phyloP scores from a whole-genome alignment of 768 basidiomycete species.

The Lactarius trivialis region DNA sequence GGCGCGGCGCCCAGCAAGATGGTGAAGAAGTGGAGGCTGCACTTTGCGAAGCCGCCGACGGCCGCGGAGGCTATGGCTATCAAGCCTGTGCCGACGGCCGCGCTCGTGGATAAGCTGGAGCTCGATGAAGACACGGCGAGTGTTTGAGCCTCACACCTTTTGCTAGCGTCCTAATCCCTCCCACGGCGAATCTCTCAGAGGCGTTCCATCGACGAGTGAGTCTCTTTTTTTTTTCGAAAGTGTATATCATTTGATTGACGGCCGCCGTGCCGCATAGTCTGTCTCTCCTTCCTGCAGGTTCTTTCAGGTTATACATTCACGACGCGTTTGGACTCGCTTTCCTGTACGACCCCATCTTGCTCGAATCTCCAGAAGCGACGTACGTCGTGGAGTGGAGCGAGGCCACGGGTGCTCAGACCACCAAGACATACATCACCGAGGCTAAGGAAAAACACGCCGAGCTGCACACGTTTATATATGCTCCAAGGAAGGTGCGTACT shows the following conservation, averaged over 20 bases:
- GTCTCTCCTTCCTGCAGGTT: slow-evolving; percentile 13
- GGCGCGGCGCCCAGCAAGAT: slow-evolving; percentile 4
- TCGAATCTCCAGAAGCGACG: slow-evolving; percentile 39
- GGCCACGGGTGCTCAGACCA: slow-evolving; percentile 29
- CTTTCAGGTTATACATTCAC: slow-evolving; percentile 39
- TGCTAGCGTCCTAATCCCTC: background rate
- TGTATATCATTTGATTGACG: background rate
- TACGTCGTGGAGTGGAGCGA: slow-evolving; percentile 52
- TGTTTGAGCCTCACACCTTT: background rate
- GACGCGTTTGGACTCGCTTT: slow-evolving; percentile 39
- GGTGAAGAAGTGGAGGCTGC: slow-evolving; percentile 35
- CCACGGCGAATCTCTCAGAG: slow-evolving; percentile 2
- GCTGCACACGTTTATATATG: slow-evolving; percentile 49
- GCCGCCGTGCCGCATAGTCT: background rate
- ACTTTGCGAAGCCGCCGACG: slow-evolving; percentile 36
- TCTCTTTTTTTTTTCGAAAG: background rate
- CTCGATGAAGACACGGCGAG: slow-evolving; percentile 40
- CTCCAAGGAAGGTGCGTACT: slow-evolving; percentile 37
- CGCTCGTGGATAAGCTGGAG: slow-evolving; percentile 28
- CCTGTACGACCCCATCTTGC: slow-evolving; percentile 48
- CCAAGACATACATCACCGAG: slow-evolving; percentile 32
- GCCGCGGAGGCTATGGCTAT: slow-evolving; percentile 26
- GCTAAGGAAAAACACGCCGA: slow-evolving; percentile 24
- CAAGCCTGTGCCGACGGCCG: slow-evolving; percentile 31
- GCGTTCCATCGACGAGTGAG: slow-evolving; percentile 28